These are phyloP conservation scores for Lanmaoa rubissima DNA, from an alignment of 768 basidiomycete species.

Conservation along the genomic window DNA sequence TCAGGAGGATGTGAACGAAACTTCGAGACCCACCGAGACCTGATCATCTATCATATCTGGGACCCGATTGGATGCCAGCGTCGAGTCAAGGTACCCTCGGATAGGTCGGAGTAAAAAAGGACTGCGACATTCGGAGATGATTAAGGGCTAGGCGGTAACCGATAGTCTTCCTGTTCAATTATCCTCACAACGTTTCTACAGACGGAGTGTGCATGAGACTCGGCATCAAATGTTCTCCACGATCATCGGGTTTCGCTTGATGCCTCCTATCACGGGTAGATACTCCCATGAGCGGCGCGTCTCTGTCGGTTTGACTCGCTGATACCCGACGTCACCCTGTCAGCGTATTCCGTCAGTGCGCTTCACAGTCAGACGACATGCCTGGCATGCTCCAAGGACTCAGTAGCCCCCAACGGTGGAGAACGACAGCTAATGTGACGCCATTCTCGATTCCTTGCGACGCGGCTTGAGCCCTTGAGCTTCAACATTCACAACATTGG, in stretches of 20 bases:
- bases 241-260: conserved; percentile 3
- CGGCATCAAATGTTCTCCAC: conserved; percentile 10
- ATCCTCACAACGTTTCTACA: conserved; percentile 1
- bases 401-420: neutral
- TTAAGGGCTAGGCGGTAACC: neutral
- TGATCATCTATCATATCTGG: neutral
- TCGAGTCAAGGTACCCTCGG: neutral
- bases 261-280: neutral
- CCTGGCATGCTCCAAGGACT: neutral
- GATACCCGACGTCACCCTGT: neutral
- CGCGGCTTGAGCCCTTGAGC: neutral
- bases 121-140: neutral
- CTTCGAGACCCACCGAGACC: too few species aligned
- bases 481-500: too few species aligned
- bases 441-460: neutral
- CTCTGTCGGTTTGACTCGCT: neutral
- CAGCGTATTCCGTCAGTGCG: neutral
- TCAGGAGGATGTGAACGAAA: neutral
- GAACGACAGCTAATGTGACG: neutral
- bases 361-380: neutral
- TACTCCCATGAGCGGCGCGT: neutral
- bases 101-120: neutral
- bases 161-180: conserved; percentile 17
- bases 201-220: neutral
- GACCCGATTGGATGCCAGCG: neutral